These are phyloP conservation scores for Penicillium cosmopolitanum DNA, from an alignment of 495 filamentous ascomycete species.

Conservation along the genomic window DNA sequence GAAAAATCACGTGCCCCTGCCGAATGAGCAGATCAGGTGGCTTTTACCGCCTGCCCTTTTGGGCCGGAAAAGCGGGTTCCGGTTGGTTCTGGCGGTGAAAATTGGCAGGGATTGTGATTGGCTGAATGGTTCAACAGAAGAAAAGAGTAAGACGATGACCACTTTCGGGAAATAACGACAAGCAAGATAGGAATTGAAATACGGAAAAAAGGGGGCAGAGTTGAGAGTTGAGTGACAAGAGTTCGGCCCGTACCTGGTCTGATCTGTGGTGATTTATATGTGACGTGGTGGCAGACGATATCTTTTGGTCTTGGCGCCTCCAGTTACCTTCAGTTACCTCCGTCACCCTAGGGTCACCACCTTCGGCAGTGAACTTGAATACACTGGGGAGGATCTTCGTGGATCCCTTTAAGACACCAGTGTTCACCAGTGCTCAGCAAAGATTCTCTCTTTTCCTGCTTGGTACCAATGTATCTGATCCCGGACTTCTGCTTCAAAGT, in stretches of 20 bases:
- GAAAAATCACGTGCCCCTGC: neutral
- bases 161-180: neutral
- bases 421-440: too few relatives aligned
- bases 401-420: neutral
- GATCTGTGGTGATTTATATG: conserved; percentile 1
- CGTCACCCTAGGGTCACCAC: too few relatives aligned
- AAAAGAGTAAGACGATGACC: neutral
- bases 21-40: neutral
- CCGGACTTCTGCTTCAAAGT: conserved; percentile 22
- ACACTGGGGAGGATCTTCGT: conserved; percentile 10
- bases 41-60: neutral
- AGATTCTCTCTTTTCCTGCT: too few relatives aligned
- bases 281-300: too few relatives aligned
- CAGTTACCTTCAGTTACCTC: neutral
- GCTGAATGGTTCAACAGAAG: neutral
- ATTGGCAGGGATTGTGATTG: neutral
- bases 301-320: too few relatives aligned
- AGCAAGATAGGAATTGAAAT: neutral
- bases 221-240: neutral
- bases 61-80: neutral
- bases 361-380: conserved; percentile 5
- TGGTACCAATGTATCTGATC: conserved; percentile 14
- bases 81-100: neutral
- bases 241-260: conserved; percentile 10
- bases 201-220: neutral